phyloP scores from a whole-genome alignment of 148 eudicot genomes.

The Euryodendron excelsum region DNA sequence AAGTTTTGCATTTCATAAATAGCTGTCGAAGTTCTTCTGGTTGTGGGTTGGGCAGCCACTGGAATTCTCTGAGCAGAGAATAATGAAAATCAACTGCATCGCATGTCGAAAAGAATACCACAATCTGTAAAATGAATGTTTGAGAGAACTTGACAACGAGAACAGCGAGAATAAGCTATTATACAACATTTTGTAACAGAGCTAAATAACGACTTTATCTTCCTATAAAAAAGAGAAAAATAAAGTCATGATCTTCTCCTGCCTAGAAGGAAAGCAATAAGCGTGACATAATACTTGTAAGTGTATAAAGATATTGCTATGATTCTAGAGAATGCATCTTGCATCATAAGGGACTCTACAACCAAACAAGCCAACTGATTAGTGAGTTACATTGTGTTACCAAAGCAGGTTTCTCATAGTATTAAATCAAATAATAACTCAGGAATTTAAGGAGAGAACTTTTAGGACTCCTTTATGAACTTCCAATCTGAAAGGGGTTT shows the following conservation, averaged over 20 bases:
- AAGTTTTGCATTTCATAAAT: slow-evolving; percentile 66
- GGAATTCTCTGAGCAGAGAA: slow-evolving; percentile 60
- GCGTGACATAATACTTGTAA: neutral
- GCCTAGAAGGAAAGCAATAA: neutral
- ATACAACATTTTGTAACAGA: neutral
- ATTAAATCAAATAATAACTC: too few relatives aligned
- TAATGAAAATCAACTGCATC: slow-evolving; percentile 94
- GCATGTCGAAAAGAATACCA: slow-evolving; percentile 95
- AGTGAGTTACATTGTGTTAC: neutral
- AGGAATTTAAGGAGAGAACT: neutral
- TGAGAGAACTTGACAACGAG: slow-evolving; percentile 10
- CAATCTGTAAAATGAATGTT: slow-evolving; percentile 49
- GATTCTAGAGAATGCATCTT: neutral
- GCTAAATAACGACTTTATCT: neutral
- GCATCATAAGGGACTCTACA: neutral
- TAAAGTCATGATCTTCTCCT: neutral
- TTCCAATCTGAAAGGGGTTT: slow-evolving; percentile 1
- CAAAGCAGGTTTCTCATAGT: neutral
- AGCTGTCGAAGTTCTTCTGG: slow-evolving; percentile 41
- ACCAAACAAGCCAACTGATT: neutral
- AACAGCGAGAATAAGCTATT: neutral
- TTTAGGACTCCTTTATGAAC: neutral
- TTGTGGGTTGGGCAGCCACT: slow-evolving; percentile 37
- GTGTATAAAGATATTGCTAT: neutral
- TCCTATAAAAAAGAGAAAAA: neutral